Evolutionary conservation across 179 eudicot genomes (phyloP), one percentile per base, ranked within the genome.

Genomic region (Monotropa hypopitys): DNA sequence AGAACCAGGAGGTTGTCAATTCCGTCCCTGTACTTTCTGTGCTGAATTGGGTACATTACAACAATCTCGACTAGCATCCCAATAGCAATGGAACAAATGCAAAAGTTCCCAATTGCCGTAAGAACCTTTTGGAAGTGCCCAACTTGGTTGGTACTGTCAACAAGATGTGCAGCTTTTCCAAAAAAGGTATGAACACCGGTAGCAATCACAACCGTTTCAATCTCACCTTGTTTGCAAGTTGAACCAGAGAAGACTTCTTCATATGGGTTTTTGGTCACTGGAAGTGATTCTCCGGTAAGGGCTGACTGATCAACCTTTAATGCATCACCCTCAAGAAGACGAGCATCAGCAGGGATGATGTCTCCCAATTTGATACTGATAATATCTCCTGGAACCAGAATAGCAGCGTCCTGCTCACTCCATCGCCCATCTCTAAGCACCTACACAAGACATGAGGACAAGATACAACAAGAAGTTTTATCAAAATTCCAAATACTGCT

Each of bases 81-180:
- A 76, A 87, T 74, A 3, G 81, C 95, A 70, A 93, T 93, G 1
- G 98, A 89, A 80, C 93, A 79, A 12, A 93, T 93, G 70, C 98
- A 93, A 82, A 93, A 93, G 88, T 93, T 93, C 40, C 98, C 98
- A 50, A 93, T 93, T 20, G 97, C 74, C 0, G 94, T 91, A 67
- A 11, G 61, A 49, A 90, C 97, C 91, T 87, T 71, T 66, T 93
- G 98, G 84, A 93, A 93, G 73, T 93, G 97, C 30, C 98, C 98
- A 26, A 85, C 91, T 72, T 92, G 88, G 78, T 88, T 88, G 73
- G 98, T 93, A 85, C 78, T 89, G 51, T 93, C 97, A 46, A 94
- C 98, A 79, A 94, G 88, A 80, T 92, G 94, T 33, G 98, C 97
- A 54, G 98, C 97, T 81, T 94, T 94, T 50, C 97, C 98, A 69